Conservation (phyloP, 176 grass and related monocot species). For the Typha latifolia region DNA sequence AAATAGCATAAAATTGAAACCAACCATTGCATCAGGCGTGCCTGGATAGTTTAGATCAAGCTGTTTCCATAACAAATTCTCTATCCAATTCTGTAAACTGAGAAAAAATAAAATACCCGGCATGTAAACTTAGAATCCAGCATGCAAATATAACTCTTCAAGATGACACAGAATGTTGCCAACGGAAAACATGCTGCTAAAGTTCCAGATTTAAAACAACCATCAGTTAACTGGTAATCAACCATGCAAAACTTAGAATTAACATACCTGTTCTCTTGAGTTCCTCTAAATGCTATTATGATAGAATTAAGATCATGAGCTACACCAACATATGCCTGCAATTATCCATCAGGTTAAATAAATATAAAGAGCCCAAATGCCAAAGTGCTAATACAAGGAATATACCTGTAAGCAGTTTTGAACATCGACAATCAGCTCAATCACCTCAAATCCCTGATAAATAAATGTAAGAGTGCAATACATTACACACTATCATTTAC, state of each 20-base stretch:
- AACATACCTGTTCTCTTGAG: slow-evolving; percentile 80
- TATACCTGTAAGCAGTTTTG: slow-evolving; percentile 73
- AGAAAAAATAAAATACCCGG: slow-evolving; percentile 7
- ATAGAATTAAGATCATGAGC: slow-evolving; percentile 65
- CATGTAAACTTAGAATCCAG: too few species aligned
- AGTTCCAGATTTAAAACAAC: background rate
- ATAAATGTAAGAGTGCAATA: slow-evolving; percentile 12
- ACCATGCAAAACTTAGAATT: background rate
- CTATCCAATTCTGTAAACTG: slow-evolving; percentile 84
- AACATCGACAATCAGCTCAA: slow-evolving; percentile 69
- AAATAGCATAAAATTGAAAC: background rate
- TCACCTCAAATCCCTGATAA: slow-evolving; percentile 69
- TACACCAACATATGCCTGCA: slow-evolving; percentile 91
- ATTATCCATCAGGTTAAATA: slow-evolving; percentile 4
- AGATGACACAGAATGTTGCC: background rate
- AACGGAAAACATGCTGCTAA: background rate
- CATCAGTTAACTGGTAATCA: background rate
- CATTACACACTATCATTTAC: background rate
- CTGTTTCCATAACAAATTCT: slow-evolving; percentile 81
- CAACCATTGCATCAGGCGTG: slow-evolving; percentile 52
- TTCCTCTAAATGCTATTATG: slow-evolving; percentile 90
- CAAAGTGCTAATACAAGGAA: background rate
- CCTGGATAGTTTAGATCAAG: slow-evolving; percentile 82
- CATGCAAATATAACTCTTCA: too few species aligned
- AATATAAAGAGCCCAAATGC: background rate